Conservation (phyloP, 306 rosid genomes). For the Citrullus colocynthis region DNA sequence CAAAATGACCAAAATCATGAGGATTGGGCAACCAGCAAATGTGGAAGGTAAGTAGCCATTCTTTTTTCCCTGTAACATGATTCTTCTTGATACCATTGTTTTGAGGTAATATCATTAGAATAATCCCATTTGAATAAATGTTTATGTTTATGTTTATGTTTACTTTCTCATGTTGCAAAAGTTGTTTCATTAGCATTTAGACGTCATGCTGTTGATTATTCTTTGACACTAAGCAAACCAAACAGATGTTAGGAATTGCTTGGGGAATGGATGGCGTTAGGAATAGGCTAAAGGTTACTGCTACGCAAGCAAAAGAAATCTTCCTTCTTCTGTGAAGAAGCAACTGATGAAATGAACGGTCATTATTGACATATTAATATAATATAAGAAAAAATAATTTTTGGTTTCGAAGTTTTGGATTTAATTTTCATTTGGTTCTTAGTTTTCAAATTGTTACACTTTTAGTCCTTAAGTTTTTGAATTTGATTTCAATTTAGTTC, state of each 20-base stretch:
- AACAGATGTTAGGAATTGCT: neutral
- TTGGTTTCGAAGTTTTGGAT: no score
- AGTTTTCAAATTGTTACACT: no score
- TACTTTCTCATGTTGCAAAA: neutral
- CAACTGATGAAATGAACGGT: neutral
- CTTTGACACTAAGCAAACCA: neutral
- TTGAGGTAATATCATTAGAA: no score
- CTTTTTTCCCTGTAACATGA: neutral
- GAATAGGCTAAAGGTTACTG: neutral
- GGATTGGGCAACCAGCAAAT: neutral
- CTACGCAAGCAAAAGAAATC: neutral
- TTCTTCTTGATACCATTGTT: neutral
- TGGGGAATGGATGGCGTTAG: neutral
- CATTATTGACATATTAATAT: neutral
- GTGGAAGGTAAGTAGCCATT: neutral
- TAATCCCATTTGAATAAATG: neutral
- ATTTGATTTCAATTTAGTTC: no score
- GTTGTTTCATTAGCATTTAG: neutral
- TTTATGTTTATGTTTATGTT: no score
- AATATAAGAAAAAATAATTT: no score
- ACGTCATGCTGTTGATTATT: neutral
- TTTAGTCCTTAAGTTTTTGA: no score
- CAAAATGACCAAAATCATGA: neutral
- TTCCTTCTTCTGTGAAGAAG: neutral
- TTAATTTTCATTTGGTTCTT: no score